These are phyloP conservation scores for Cercospora sesami DNA, from an alignment of 2,329 filamentous ascomycete genomes.

Conservation along the genomic window DNA sequence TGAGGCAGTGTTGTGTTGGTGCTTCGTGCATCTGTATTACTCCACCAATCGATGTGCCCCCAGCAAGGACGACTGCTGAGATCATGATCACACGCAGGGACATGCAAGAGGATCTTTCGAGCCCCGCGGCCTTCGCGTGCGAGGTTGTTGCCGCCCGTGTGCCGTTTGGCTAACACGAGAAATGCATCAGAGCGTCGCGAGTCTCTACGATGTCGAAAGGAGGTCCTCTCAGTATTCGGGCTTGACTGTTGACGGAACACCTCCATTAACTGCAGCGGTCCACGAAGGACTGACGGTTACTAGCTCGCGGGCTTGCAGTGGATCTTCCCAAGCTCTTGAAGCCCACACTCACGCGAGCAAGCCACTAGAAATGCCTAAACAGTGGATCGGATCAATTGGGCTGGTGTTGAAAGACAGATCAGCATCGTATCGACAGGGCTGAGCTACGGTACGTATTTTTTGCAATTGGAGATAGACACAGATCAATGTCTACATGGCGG, in stretches of 20 bases:
- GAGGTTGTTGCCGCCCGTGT: neutral
- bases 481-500: neutral
- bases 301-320: neutral
- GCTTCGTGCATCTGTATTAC: neutral
- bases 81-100: neutral
- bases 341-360: neutral
- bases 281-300: neutral
- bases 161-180: neutral
- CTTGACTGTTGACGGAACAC: neutral
- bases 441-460: neutral
- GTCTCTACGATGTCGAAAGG: neutral
- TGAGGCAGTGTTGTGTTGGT: constrained; percentile 15
- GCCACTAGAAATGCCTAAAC: neutral
- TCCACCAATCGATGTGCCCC: too few species aligned
- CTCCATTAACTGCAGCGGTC: neutral
- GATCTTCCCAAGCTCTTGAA: neutral
- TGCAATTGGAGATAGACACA: neutral
- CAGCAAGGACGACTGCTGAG: neutral
- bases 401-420: neutral
- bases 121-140: neutral
- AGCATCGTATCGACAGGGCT: neutral
- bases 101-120: neutral
- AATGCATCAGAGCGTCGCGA: neutral
- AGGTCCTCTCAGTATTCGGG: neutral
- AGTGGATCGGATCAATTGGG: neutral